Evolutionary conservation across 2,329 filamentous ascomycete species (phyloP), one percentile per base, ranked within the genome.

Genomic region (Penicillium decumbens): DNA sequence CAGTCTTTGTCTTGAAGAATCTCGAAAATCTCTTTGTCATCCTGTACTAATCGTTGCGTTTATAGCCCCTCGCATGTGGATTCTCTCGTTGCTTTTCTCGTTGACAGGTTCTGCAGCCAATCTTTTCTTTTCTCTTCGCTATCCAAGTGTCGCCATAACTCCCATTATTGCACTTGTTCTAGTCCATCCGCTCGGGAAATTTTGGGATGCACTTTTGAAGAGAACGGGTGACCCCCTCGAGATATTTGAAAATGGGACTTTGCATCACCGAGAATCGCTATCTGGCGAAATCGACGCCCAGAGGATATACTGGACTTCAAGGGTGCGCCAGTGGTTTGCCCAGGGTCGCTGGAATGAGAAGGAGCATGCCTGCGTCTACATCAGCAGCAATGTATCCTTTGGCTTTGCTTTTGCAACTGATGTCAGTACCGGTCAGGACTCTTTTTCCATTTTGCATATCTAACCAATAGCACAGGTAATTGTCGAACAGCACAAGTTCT

Each of bases 341-440:
- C 88, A 92, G 69, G 88, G 88, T 3, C 78, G 75, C 30, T 93
- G 89, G 89, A 93, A 93, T 64, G 85, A 90, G 65, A 93, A 93
- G 67, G 88, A 93, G 67, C 89, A 93, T 68, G 88, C 85, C 37
- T 93, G 88, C 65, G 88, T 93, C 44, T 93, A 93, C 61, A 89
- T 93, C 60, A 89, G 86, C 75, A 92, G 88, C 72, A 93, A 93
- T 65, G 88, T 93, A 37, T 89, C 88, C 18, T 93, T 93, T 66
- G 89, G 88, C 1, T 93, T 93, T 70, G 88, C 89, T 24, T 93
- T 93, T 70, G 88, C 88, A 6, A 93, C 89, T 25, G 88, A 93
- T 72, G 86, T 79, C 49, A 62, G 73, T 67, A 18, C 13, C 13
- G 10, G 38, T 23, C 28, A 23, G 30, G 18, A 41, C 27, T 20